Conservation (phyloP, 2,329 filamentous ascomycete genomes). For the Verticillium tricorpus region DNA sequence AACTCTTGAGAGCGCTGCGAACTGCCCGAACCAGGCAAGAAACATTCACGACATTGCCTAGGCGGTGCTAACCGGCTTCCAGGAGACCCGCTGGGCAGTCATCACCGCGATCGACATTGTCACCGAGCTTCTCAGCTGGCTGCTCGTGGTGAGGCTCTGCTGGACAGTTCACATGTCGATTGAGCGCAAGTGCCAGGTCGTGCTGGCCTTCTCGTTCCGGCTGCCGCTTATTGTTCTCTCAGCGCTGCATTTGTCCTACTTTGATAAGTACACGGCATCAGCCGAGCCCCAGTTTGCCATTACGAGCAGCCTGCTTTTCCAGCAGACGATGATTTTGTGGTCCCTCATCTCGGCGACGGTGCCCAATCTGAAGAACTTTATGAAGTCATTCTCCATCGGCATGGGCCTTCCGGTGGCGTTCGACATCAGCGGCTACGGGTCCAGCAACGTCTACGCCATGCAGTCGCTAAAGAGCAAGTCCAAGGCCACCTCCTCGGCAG, state of each 20-base stretch:
- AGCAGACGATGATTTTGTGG: constrained; percentile 14
- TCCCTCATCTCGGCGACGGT: constrained; percentile 17
- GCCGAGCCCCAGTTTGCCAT: constrained; percentile 12
- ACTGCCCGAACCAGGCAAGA: constrained; percentile 9
- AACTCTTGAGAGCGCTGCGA: background rate
- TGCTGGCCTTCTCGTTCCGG: constrained; percentile 16
- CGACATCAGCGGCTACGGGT: constrained; percentile 6
- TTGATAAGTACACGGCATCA: constrained; percentile 6
- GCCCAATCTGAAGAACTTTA: constrained; percentile 17
- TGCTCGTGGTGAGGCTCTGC: constrained; percentile 9
- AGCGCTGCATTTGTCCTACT: constrained; percentile 7
- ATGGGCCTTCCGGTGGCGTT: constrained; percentile 9
- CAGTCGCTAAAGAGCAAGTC: constrained; percentile 5
- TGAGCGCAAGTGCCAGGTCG: constrained; percentile 12
- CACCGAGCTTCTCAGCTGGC: constrained; percentile 14
- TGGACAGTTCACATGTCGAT: constrained; percentile 14
- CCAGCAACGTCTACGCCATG: constrained; percentile 7
- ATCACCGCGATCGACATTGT: constrained; percentile 12
- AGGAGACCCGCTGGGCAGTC: constrained; percentile 9
- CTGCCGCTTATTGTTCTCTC: constrained; percentile 13
- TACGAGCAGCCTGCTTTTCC: constrained; percentile 11
- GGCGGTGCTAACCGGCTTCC: background rate
- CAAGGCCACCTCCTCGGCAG: background rate
- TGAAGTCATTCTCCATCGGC: constrained; percentile 14
- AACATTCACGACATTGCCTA: background rate